Percentiles rank a stretch among this genome's conserved stretches.
Evolutionary conservation across 805 yeast genomes (phyloP).

Genomic region (Yarrowia sp.): DNA sequence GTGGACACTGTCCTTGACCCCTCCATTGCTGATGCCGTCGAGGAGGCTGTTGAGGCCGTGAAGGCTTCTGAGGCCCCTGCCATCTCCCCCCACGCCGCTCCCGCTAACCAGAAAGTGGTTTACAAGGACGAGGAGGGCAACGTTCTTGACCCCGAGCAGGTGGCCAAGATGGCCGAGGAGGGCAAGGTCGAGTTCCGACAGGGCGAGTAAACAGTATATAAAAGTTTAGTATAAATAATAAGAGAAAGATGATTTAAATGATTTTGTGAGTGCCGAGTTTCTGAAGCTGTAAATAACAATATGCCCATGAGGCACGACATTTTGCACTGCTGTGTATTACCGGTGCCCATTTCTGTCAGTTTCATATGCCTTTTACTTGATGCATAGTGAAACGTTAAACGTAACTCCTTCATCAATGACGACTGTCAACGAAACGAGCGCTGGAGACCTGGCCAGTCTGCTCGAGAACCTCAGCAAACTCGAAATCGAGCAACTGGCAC

Average conservation of each 20-base stretch:
- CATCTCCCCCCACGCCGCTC: slow-evolving; percentile 19
- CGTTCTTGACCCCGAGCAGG: slow-evolving; percentile 35
- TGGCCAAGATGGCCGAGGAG: slow-evolving; percentile 27
- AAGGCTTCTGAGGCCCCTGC: slow-evolving; percentile 7
- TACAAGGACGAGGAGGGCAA: slow-evolving; percentile 45
- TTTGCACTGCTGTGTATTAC: too few relatives aligned
- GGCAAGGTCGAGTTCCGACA: slow-evolving; percentile 30
- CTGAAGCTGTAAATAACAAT: too few relatives aligned
- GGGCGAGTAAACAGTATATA: slow-evolving; percentile 9
- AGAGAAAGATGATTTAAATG: not conserved
- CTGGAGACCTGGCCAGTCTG: not conserved
- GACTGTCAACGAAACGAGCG: not conserved
- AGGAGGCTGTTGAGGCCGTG: slow-evolving; percentile 18
- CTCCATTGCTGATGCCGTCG: slow-evolving; percentile 28
- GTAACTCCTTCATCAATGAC: not conserved
- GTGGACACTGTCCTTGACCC: slow-evolving; percentile 28
- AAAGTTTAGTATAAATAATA: slow-evolving; percentile 16
- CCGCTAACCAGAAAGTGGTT: slow-evolving; percentile 31
- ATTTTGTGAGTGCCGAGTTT: not conserved
- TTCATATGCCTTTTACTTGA: not conserved
- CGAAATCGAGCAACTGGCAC: not conserved
- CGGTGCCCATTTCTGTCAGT: not conserved
- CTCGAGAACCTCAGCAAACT: not conserved
- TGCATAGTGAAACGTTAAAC: not conserved
- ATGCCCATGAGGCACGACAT: too few relatives aligned